Conservation (phyloP, 331 rosid genomes). For the Telfairia occidentalis region DNA sequence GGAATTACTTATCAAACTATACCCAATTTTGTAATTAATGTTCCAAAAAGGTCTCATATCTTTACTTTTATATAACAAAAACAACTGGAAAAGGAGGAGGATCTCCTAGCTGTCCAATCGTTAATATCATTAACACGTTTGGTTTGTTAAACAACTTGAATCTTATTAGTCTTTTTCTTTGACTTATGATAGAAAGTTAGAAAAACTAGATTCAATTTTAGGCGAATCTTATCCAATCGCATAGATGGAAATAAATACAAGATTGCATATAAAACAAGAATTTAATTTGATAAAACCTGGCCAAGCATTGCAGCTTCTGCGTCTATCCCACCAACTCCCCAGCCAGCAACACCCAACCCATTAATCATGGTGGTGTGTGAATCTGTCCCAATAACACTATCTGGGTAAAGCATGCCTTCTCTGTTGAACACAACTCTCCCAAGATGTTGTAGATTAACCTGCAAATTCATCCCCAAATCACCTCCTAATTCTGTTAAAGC, state of each 20-base stretch:
- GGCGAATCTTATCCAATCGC: background rate
- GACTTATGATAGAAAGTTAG: background rate
- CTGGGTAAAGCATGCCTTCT: constrained; percentile 17
- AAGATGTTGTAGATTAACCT: constrained; percentile 24
- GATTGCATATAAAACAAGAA: background rate
- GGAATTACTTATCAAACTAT: background rate
- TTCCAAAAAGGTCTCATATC: background rate
- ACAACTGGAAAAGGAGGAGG: background rate
- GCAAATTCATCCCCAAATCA: background rate
- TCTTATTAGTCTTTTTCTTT: background rate
- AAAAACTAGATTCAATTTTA: background rate
- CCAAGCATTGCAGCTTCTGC: constrained; percentile 29
- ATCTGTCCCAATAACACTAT: constrained; percentile 21
- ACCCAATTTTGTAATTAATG: background rate
- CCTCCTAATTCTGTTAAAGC: no score
- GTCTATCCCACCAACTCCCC: constrained; percentile 26
- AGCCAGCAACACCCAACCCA: constrained; percentile 21
- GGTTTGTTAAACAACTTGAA: background rate
- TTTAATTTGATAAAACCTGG: background rate
- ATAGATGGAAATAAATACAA: background rate
- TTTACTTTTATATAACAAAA: background rate
- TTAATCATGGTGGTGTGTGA: constrained; percentile 23
- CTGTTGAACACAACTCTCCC: constrained; percentile 18
- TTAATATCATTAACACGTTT: background rate
- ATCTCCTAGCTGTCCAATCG: background rate